phyloP scores from a whole-genome alignment of 2,329 filamentous ascomycete genomes.

The Didymella pinodella region DNA sequence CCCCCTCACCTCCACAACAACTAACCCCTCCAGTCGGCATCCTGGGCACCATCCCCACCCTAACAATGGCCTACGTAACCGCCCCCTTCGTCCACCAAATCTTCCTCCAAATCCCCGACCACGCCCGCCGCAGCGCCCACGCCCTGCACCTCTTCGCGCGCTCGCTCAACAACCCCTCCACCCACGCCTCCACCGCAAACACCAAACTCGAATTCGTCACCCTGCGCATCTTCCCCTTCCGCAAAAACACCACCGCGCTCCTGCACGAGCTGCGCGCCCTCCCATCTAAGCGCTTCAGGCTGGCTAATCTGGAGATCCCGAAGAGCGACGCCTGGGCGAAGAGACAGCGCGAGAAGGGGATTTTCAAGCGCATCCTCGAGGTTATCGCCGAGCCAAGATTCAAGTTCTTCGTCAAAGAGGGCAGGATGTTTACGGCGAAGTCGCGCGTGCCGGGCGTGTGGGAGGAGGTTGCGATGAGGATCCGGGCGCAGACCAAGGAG shows the following conservation, averaged over 20 bases:
- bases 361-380: slow-evolving; percentile 29
- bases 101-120: slow-evolving; percentile 43
- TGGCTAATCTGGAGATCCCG: slow-evolving; percentile 46
- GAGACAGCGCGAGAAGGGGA: slow-evolving; percentile 30
- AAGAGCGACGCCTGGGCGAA: slow-evolving; percentile 33
- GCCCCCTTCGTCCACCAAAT: slow-evolving; percentile 49
- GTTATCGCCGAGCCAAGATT: slow-evolving; percentile 42
- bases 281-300: slow-evolving; percentile 33
- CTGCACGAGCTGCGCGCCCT: slow-evolving; percentile 46
- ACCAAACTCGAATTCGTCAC: slow-evolving; percentile 48
- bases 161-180: slow-evolving; percentile 24
- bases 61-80: slow-evolving; percentile 46
- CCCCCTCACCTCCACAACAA: background rate
- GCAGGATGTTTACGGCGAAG: slow-evolving; percentile 40
- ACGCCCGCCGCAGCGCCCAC: slow-evolving; percentile 35
- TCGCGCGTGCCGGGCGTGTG: slow-evolving; percentile 47
- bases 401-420: slow-evolving; percentile 50
- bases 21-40: slow-evolving; percentile 36
- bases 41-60: slow-evolving; percentile 42
- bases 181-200: slow-evolving; percentile 27
- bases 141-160: slow-evolving; percentile 39
- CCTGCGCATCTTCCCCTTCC: slow-evolving; percentile 45
- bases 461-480: slow-evolving; percentile 43
- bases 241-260: slow-evolving; percentile 39
- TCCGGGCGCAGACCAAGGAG: slow-evolving; percentile 37